These are phyloP conservation scores for Chrysanthemum makinoi DNA, from an alignment of 129 eudicot genomes.

Conservation along the genomic window DNA sequence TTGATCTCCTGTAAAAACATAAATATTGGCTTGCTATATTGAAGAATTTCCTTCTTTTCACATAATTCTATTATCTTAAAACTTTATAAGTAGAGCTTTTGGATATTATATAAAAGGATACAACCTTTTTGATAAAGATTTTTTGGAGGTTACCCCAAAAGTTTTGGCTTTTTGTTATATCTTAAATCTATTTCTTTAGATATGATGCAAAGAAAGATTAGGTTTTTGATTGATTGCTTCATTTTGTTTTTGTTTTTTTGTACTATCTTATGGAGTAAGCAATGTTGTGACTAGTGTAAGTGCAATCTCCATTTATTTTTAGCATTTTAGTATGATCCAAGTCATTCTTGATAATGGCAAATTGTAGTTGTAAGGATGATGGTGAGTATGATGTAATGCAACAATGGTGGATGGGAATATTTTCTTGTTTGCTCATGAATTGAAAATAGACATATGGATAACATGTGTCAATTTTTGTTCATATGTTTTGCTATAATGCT, in stretches of 20 bases:
- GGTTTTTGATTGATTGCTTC: constrained; percentile 27
- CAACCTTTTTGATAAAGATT: constrained; percentile 22
- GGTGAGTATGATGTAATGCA: constrained; percentile 27
- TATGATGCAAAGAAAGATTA: constrained; percentile 21
- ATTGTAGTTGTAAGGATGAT: constrained; percentile 26
- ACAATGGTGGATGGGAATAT: constrained; percentile 20
- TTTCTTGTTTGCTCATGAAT: constrained; percentile 15
- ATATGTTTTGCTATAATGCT: constrained; percentile 1
- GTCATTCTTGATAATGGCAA: constrained; percentile 24
- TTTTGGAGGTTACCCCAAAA: constrained; percentile 30
- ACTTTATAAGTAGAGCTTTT: background rate
- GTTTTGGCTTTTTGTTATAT: constrained; percentile 31
- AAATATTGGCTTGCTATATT: background rate
- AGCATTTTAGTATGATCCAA: constrained; percentile 31
- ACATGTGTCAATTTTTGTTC: constrained; percentile 24
- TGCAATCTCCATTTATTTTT: constrained; percentile 33
- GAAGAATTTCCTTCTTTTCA: background rate
- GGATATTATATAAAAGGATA: background rate
- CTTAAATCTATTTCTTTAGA: constrained; percentile 11
- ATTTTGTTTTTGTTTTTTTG: constrained; percentile 4
- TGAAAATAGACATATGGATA: constrained; percentile 10
- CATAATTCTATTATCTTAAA: background rate
- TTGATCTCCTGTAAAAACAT: background rate
- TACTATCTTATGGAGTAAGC: constrained; percentile 13
- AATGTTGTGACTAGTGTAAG: constrained; percentile 29